Evolutionary conservation across 1,284 basidiomycete species (phyloP).

Genomic region (Peniophora sp.): DNA sequence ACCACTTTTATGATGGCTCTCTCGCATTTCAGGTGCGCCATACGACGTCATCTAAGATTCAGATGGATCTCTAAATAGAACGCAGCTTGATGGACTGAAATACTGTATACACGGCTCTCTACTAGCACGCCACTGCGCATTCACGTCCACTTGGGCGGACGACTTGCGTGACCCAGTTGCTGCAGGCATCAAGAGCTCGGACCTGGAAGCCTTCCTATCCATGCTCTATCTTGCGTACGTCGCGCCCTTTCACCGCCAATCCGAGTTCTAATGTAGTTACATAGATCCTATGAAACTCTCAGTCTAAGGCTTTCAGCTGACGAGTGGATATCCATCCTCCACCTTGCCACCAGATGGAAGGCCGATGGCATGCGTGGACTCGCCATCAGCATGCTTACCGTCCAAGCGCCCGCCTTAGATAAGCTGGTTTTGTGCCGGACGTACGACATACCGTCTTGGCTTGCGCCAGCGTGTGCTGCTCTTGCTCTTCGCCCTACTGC

Average conservation of each 20-base stretch:
- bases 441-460: conserved; percentile 17
- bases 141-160: no score
- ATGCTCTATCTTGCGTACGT: conserved; percentile 6
- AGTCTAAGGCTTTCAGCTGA: conserved; percentile 13
- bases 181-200: not conserved
- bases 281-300: conserved; percentile 12
- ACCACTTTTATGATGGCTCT: no score
- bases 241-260: not conserved
- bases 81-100: no score
- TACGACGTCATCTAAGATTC: no score
- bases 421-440: conserved; percentile 17
- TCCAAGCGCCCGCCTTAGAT: conserved; percentile 11
- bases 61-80: no score
- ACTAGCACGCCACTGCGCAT: no score
- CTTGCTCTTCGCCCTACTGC: conserved; percentile 16
- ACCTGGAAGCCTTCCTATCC: conserved; percentile 5
- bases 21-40: no score
- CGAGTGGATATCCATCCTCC: conserved; percentile 22
- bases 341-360: conserved; percentile 16
- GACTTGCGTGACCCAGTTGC: not conserved
- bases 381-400: conserved; percentile 16
- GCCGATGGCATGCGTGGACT: conserved; percentile 16
- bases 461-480: conserved; percentile 13
- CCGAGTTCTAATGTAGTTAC: not conserved
- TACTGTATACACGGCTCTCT: no score